Evolutionary conservation across 352 stramenopile species (phyloP), one percentile per base, ranked within the genome.

Genomic region (Pythium grandisporangium): DNA sequence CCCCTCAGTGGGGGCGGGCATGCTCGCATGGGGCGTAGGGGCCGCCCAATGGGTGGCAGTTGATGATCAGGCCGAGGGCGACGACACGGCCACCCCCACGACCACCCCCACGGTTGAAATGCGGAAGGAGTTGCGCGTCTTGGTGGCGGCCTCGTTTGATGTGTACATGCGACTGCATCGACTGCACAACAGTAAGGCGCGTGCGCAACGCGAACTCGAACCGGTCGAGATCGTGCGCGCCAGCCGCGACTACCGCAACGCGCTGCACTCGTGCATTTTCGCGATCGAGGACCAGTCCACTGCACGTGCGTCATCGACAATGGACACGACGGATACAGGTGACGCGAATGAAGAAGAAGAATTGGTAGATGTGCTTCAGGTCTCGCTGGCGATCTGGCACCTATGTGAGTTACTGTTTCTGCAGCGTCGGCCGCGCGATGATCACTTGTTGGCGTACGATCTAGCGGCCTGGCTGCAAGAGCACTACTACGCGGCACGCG

Each of bases 371-470:
- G 46, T 89, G 41, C 45, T 91, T 21, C 87, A 89, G 55, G 75
- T 84, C 8, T 86, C 78, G 30, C 55, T 91, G 22, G 75, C 78
- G 14, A 64, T 91, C 14, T 85, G 74, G 70, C 75, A 88, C 46
- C 41, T 91, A 35, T 87, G 78, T 23, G 78, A 91, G 51, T 51
- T 91, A 34, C 55, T 89, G 21, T 70, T 87, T 19, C 61, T 91
- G 7, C 71, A 80, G 45, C 57, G 61, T 33, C 69, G 69, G 29
- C 51, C 54, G 5, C 61, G 67, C 43, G 66, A 72, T 25, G 73
- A 90, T 53, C 63, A 51, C 26, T 50, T 53, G 21, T 53, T 86
- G 26, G 70, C 75, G 5, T 91, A 91, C 57, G 75, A 84, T 21
- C 50, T 91, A 30, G 78, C 63, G 7, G 35, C 41, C 11, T 91